Conservation (phyloP, 768 basidiomycete genomes). For the Leccinum uliginosum region DNA sequence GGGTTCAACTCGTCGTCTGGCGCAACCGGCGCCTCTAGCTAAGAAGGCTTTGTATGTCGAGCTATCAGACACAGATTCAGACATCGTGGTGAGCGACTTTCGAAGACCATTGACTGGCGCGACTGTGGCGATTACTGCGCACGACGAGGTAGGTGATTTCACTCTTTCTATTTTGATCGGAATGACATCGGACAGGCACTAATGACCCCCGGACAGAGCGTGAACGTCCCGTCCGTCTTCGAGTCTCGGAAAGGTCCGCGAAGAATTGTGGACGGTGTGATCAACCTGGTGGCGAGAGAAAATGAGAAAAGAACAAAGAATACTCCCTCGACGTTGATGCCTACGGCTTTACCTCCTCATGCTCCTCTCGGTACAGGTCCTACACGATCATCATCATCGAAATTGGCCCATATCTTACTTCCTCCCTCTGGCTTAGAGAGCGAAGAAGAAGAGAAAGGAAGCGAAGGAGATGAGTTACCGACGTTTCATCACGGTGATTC, state of each 20-base stretch:
- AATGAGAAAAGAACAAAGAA: neutral
- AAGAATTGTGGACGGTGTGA: neutral
- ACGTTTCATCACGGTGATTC: constrained; percentile 17
- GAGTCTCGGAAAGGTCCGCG: neutral
- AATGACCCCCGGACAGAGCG: constrained; percentile 4
- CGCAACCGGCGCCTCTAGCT: neutral
- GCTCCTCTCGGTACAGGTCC: neutral
- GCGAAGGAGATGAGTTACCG: constrained; percentile 14
- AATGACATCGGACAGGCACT: neutral
- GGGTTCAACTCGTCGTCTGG: neutral
- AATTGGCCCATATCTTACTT: constrained; percentile 11
- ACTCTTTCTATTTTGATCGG: neutral
- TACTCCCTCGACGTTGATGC: neutral
- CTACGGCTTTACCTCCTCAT: neutral
- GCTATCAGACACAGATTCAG: constrained; percentile 24
- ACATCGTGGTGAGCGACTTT: constrained; percentile 15
- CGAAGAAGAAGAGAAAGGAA: constrained; percentile 10
- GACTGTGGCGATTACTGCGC: neutral
- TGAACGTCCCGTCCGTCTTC: neutral
- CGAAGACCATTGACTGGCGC: neutral
- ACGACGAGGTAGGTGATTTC: neutral
- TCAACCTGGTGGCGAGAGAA: constrained; percentile 8
- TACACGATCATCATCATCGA: constrained; percentile 11
- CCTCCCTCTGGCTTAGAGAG: constrained; percentile 4
- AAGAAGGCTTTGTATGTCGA: constrained; percentile 20